A percentile compares a stretch with the other conserved stretches of the same genome.
phyloP scores from a whole-genome alignment of 2,329 filamentous ascomycete species.

The Sclerotiophoma versabilis region DNA sequence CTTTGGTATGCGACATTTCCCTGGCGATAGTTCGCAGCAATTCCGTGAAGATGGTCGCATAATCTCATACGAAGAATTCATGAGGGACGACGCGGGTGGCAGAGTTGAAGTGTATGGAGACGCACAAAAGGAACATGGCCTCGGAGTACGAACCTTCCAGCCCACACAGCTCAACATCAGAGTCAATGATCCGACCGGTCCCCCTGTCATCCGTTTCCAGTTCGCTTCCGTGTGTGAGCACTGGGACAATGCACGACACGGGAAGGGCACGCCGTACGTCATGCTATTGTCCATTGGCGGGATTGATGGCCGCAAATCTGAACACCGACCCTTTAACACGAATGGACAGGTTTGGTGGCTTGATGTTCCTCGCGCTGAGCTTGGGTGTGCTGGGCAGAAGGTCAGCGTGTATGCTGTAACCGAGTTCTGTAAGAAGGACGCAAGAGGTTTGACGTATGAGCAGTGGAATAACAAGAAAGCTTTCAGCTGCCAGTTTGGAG shows the following conservation, averaged over 20 bases:
- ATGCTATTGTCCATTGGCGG: conserved; percentile 70
- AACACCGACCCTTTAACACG: conserved; percentile 72
- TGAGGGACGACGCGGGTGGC: conserved; percentile 62
- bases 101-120: conserved; percentile 57
- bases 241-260: conserved; percentile 76
- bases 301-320: conserved; percentile 71
- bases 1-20: conserved; percentile 84
- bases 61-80: conserved; percentile 83
- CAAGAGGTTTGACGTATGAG: conserved; percentile 58
- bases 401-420: conserved; percentile 70
- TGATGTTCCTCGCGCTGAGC: conserved; percentile 66
- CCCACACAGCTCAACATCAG: conserved; percentile 68
- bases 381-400: conserved; percentile 62
- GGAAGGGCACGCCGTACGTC: conserved; percentile 69
- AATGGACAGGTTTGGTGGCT: conserved; percentile 83
- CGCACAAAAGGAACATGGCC: conserved; percentile 53
- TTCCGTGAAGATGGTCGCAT: conserved; percentile 75
- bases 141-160: conserved; percentile 65
- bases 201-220: conserved; percentile 72
- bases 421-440: conserved; percentile 58
- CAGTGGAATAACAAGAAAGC: conserved; percentile 49
- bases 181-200: conserved; percentile 58
- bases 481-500: conserved; percentile 53
- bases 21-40: conserved; percentile 70
- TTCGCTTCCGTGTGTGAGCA: conserved; percentile 82